Base-by-base conservation (phyloP, 2,329 filamentous ascomycete genomes). In the Calonectria leucothoes region DNA sequence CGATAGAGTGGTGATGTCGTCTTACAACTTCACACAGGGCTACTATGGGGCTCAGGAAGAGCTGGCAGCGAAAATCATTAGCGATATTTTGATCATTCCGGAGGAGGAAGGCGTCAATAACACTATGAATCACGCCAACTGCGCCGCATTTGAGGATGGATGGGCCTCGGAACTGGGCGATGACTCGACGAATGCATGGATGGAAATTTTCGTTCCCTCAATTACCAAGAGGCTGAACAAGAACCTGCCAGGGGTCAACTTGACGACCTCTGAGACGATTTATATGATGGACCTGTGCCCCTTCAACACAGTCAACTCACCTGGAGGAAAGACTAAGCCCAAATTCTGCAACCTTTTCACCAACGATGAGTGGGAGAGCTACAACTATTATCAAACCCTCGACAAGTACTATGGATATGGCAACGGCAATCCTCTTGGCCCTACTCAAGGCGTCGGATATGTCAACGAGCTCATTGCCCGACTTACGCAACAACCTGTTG, bases 271-370 rank as follows among this genome's bases (percentile, higher is more conserved):
- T 1, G 92, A 96, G 39, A 91, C 92, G 0, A 86, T 95, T 70
- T 90, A 89, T 71, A 82, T 98, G 39, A 98, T 98, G 95, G 95
- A 98, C 79, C 87, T 98, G 73, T 98, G 96, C 80, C 93, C 96
- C 0, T 98, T 95, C 85, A 90, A 93, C 77, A 96, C 94, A 0
- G 91, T 98, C n/a, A 91, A 93, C 11, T 87, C 90, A 7, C 81
- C 84, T 0, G 84, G 88, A 3, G 89, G 86, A 6, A 75, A 72
- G 1, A 77, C 75, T 1, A 82, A 93, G 12, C 95, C 95, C 0
- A 86, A 87, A 0, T 97, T 98, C 84, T 98, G 96, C 84, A 82
- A 82, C 17, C 87, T 98, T 31, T 98, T 98, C 85, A 92, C 90
- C 0, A 82, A 88, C 17, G 83, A 89, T 0, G 95, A 98, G 83